phyloP scores from a whole-genome alignment of 169 alveolate genomes.

The Babesia gibsoni region DNA sequence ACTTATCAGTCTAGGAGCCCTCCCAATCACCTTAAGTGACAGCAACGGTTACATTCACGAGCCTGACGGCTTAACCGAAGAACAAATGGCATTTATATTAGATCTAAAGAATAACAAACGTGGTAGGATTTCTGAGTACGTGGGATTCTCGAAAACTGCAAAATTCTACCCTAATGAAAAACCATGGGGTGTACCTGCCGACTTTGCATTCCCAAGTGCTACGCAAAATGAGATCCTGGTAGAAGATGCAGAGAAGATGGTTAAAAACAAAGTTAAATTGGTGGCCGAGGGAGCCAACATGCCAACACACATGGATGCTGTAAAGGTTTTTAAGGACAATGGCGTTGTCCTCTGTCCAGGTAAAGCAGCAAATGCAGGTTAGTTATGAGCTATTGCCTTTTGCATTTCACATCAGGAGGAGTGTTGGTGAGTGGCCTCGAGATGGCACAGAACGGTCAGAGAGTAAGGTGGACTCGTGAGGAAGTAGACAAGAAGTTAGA shows the following conservation, averaged over 20 bases:
- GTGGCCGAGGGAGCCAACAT: slow-evolving; percentile 85
- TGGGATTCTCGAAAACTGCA: slow-evolving; percentile 61
- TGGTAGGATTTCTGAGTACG: slow-evolving; percentile 64
- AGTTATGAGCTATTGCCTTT: neutral
- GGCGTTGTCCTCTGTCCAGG: slow-evolving; percentile 78
- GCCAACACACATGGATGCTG: slow-evolving; percentile 82
- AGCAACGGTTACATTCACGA: slow-evolving; percentile 72
- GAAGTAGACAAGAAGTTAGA: slow-evolving; percentile 73
- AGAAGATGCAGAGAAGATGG: slow-evolving; percentile 71
- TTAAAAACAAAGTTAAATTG: slow-evolving; percentile 62
- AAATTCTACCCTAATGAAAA: slow-evolving; percentile 59
- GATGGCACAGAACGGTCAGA: slow-evolving; percentile 82
- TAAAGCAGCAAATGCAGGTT: slow-evolving; percentile 84
- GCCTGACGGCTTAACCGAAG: slow-evolving; percentile 73
- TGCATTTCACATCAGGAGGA: slow-evolving; percentile 68
- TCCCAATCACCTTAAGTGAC: slow-evolving; percentile 77
- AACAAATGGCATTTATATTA: slow-evolving; percentile 59
- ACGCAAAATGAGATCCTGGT: slow-evolving; percentile 78
- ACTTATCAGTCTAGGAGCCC: slow-evolving; percentile 76
- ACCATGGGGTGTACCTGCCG: slow-evolving; percentile 72
- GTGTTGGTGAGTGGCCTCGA: slow-evolving; percentile 85
- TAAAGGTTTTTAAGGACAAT: slow-evolving; percentile 61
- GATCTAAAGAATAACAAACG: slow-evolving; percentile 63
- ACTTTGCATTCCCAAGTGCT: slow-evolving; percentile 84
- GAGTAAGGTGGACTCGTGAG: slow-evolving; percentile 74